A percentile compares a stretch with the other conserved stretches of the same genome.
phyloP scores from a whole-genome alignment of 2,329 filamentous ascomycete species.

The Beauveria brongniartii region DNA sequence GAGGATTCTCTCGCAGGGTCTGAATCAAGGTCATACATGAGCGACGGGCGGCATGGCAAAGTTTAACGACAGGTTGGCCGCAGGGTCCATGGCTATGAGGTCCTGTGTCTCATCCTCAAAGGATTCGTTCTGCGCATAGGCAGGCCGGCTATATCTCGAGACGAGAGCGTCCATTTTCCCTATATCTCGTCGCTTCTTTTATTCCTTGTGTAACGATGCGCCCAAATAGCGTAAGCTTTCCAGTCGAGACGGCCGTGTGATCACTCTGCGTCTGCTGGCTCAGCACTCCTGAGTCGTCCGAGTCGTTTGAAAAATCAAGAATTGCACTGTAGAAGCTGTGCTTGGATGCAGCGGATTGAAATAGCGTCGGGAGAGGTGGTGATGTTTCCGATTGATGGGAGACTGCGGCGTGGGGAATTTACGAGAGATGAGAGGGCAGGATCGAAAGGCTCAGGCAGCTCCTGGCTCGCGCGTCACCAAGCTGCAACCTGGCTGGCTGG shows the following conservation, averaged over 20 bases:
- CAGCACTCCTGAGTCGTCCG: background rate
- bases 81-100: slow-evolving; percentile 60
- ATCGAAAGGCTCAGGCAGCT: slow-evolving; percentile 34
- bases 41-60: slow-evolving; percentile 92
- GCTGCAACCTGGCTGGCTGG: slow-evolving; percentile 10
- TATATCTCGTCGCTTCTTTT: background rate
- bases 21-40: slow-evolving; percentile 51
- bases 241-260: too few relatives aligned
- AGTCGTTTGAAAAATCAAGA: background rate
- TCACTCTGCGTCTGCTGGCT: background rate
- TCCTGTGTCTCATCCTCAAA: slow-evolving; percentile 66
- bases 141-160: slow-evolving; percentile 78
- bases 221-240: background rate
- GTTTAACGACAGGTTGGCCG: slow-evolving; percentile 76
- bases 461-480: slow-evolving; percentile 34
- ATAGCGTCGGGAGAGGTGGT: background rate
- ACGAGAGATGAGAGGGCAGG: slow-evolving; percentile 10
- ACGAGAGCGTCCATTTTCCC: slow-evolving; percentile 81
- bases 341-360: background rate
- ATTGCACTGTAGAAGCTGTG: background rate
- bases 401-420: slow-evolving; percentile 16
- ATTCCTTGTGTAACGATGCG: background rate
- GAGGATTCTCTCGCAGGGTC: background rate
- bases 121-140: slow-evolving; percentile 63
- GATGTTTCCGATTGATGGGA: slow-evolving; percentile 7